Conservation (phyloP, 352 stramenopile genomes). For the Globisporangium viniferum region DNA sequence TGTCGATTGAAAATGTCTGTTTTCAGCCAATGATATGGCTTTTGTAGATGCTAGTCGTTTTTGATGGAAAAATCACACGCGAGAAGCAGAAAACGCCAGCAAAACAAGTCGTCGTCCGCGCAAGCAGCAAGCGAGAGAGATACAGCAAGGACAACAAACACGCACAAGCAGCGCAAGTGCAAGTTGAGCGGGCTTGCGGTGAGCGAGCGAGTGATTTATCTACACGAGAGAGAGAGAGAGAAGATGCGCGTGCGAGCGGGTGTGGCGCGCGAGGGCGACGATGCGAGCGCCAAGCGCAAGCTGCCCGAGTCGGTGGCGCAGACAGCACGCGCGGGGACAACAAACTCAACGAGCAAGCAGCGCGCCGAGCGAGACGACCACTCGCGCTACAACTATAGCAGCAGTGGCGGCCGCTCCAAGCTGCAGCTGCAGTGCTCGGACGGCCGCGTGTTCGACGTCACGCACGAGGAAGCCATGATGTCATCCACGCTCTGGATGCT, state of each 20-base stretch:
- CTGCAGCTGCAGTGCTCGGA: slow-evolving; percentile 78
- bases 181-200: not conserved
- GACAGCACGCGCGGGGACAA: not conserved
- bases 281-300: slow-evolving; percentile 13
- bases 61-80: not conserved
- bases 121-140: not conserved
- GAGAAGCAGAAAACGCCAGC: slow-evolving; percentile 4
- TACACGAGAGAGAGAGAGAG: not conserved
- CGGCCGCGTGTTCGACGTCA: slow-evolving; percentile 64
- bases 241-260: slow-evolving; percentile 14
- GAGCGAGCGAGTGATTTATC: not conserved
- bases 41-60: not conserved
- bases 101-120: slow-evolving; percentile 4
- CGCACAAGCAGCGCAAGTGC: not conserved
- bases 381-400: slow-evolving; percentile 15
- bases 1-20: not conserved
- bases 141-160: not conserved
- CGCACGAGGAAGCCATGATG: slow-evolving; percentile 85
- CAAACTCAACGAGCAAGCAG: not conserved
- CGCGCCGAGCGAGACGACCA: slow-evolving; percentile 3
- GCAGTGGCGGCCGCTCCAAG: slow-evolving; percentile 35
- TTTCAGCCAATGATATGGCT: not conserved
- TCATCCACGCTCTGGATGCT: slow-evolving; percentile 82
- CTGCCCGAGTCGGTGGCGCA: slow-evolving; percentile 1
- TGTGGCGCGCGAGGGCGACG: slow-evolving; percentile 8